Conservation (phyloP, 306 rosid species). For the Cicer bijugum region DNA sequence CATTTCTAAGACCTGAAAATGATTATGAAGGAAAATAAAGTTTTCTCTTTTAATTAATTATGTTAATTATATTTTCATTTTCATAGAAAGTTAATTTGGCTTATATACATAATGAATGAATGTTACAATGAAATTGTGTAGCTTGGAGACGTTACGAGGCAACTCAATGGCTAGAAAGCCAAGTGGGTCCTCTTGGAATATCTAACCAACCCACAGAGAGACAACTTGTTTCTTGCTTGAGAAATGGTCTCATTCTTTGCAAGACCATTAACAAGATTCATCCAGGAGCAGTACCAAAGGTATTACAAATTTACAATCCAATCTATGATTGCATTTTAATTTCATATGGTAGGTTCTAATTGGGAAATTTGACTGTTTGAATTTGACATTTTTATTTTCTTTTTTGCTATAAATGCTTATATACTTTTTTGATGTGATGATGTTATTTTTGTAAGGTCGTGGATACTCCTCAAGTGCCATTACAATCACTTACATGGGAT, state of each 20-base stretch:
- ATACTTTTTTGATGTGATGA: neutral
- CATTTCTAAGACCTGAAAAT: neutral
- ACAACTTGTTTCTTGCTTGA: conserved; percentile 85
- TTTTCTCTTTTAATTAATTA: neutral
- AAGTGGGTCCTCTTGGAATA: conserved; percentile 75
- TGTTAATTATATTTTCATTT: neutral
- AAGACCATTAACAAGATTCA: conserved; percentile 90
- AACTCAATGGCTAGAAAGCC: conserved; percentile 79
- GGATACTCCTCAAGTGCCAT: conserved; percentile 66
- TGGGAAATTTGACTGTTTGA: conserved; percentile 25
- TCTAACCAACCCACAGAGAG: conserved; percentile 78
- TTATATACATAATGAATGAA: conserved; percentile 1
- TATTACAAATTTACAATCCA: conserved; percentile 47
- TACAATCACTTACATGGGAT: conserved; percentile 63
- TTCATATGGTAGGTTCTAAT: neutral
- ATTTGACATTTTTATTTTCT: neutral
- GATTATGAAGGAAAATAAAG: neutral
- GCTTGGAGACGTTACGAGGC: conserved; percentile 94
- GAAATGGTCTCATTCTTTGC: conserved; percentile 84
- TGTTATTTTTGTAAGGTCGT: conserved; percentile 66
- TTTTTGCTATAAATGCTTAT: neutral
- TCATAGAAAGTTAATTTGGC: neutral
- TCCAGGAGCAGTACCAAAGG: conserved; percentile 88
- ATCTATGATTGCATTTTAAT: neutral
- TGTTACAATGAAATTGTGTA: conserved; percentile 40